Conservation (phyloP, 306 rosid genomes). For the Rosa multiflora region DNA sequence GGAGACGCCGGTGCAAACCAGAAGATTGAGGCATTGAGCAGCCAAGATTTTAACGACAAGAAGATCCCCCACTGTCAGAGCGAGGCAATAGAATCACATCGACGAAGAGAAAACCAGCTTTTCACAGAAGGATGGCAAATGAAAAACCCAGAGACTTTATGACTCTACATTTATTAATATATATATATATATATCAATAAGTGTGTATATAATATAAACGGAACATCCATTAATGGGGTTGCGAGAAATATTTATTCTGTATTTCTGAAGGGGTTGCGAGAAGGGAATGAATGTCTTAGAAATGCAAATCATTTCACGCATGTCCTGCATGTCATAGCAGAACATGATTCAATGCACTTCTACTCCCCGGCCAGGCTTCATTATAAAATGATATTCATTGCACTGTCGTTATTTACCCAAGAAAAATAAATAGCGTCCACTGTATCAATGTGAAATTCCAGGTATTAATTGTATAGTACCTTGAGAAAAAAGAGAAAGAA, state of each 20-base stretch:
- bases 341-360: not conserved
- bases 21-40: not conserved
- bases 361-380: not conserved
- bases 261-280: not conserved
- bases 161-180: not conserved
- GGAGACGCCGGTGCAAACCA: conserved; percentile 16
- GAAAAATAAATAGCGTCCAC: not conserved
- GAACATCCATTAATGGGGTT: not conserved
- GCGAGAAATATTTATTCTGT: too few relatives aligned
- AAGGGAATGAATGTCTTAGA: conserved; percentile 10
- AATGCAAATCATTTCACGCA: not conserved
- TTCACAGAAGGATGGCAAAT: not conserved
- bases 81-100: conserved; percentile 12
- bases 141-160: conserved; percentile 13
- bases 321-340: not conserved
- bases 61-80: conserved; percentile 28
- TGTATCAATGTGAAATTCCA: not conserved
- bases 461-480: not conserved
- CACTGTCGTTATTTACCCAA: not conserved
- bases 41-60: conserved; percentile 43
- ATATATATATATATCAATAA: too few relatives aligned
- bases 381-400: not conserved
- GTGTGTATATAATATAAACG: too few relatives aligned
- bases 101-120: not conserved
- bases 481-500: not conserved